Evolutionary conservation across 2,329 filamentous ascomycete species (phyloP).

Genomic region (Neocatenulostroma microsporum): DNA sequence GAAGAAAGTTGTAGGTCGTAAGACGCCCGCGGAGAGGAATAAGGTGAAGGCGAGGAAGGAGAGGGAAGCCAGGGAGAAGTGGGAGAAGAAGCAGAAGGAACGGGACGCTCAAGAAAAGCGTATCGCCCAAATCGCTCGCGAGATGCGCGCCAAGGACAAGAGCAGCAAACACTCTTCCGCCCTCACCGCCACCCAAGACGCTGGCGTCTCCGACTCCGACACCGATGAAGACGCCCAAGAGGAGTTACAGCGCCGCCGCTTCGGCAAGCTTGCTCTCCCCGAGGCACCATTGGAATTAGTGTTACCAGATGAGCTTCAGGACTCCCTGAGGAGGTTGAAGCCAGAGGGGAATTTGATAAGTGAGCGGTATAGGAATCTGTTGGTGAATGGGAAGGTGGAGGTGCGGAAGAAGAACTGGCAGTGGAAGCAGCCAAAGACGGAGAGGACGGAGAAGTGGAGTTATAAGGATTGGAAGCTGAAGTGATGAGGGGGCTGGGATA

Average conservation of each 20-base stretch:
- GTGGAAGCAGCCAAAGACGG: constrained; percentile 71
- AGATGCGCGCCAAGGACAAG: constrained; percentile 53
- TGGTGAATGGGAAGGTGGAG: constrained; percentile 86
- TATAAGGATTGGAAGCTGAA: constrained; percentile 81
- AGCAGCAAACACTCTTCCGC: constrained; percentile 9
- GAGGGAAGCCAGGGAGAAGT: constrained; percentile 66
- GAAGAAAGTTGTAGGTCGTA: constrained; percentile 67
- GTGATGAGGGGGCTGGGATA: too few relatives aligned
- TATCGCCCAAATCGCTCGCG: constrained; percentile 62
- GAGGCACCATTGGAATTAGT: constrained; percentile 52
- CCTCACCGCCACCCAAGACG: not conserved
- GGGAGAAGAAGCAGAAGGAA: constrained; percentile 66
- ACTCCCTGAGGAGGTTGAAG: constrained; percentile 51
- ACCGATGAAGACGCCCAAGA: constrained; percentile 35
- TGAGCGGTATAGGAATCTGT: constrained; percentile 81
- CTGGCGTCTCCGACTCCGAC: constrained; percentile 12
- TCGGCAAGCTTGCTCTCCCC: constrained; percentile 66
- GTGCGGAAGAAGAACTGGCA: constrained; percentile 58
- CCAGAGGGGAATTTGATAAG: constrained; percentile 94
- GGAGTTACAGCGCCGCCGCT: constrained; percentile 56
- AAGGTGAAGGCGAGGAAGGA: constrained; percentile 83
- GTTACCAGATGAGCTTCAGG: constrained; percentile 43
- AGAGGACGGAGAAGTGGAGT: constrained; percentile 89
- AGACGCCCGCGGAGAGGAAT: constrained; percentile 80
- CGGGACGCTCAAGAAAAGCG: constrained; percentile 63